Evolutionary conservation across 2,329 filamentous ascomycete species (phyloP), one percentile per base, ranked within the genome.

Genomic region (Alternaria consortialis): DNA sequence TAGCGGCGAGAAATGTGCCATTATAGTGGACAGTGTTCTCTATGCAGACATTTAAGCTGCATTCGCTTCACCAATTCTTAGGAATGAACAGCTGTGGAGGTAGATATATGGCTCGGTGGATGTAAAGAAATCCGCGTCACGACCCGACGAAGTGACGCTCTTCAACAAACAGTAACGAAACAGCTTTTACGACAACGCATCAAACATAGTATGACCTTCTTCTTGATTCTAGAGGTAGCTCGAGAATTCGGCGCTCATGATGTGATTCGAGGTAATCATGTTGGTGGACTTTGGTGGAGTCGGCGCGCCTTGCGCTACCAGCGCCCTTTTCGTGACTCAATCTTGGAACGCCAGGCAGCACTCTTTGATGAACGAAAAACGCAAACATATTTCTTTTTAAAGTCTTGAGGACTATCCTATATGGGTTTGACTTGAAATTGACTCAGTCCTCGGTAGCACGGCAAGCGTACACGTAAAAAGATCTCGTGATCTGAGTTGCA

Each of bases 1-100:
- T 27, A 53, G 32, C n/a, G 60, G 60, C 4, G 40, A 56, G 27
- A 53, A 34, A 15, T 37, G 29, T n/a, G 40, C 2, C 55, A 46
- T 47, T 32, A 2, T n/a, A 32, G 5, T 25, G 8, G 32, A n/a
- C 9, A 12, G 8, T 27, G 9, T 20, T 11, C 3, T 20, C 17
- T 11, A 50, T 17, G n/a, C n/a, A 11, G 7, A 20, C 5, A 23
- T 11, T 20, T 12, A 17, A 20, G 8, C 6, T 11, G 17, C 11
- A 23, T 20, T 17, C 23, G 17, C 1, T 40, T 20, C 9, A 5
- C 17, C 20, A 8, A 5, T 20, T 11, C 20, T 17, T 11, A 17
- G 11, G n/a, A 20, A 7, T 20, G 5, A 7, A 7, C 15, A 1
- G 15, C 15, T 37, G 15, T 37, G 15, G n/a, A 37, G 34, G 20